Conservation (phyloP, 2,329 filamentous ascomycete genomes). For the Hypoxylon sp. region DNA sequence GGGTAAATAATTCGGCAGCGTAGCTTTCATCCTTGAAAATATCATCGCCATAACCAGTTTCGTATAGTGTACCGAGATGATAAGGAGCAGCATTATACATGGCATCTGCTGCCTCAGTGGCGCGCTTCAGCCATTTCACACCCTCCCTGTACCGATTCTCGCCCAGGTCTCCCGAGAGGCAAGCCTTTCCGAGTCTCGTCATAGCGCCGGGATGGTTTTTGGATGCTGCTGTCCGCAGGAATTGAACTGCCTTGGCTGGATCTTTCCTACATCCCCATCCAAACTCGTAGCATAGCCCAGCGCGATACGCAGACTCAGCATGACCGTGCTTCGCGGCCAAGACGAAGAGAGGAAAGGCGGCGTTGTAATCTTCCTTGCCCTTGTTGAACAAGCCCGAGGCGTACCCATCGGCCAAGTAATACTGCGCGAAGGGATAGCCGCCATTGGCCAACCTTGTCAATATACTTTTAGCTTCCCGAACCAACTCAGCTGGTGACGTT, state of each 20-base stretch:
- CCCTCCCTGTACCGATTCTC: slow-evolving; percentile 90
- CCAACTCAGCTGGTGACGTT: slow-evolving; percentile 74
- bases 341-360: slow-evolving; percentile 92
- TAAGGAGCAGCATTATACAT: slow-evolving; percentile 96
- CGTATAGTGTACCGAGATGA: slow-evolving; percentile 88
- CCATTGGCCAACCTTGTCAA: slow-evolving; percentile 86
- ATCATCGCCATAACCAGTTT: slow-evolving; percentile 93
- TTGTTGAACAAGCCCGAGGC: slow-evolving; percentile 96
- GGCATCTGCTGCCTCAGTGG: slow-evolving; percentile 86
- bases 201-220: slow-evolving; percentile 97
- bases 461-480: slow-evolving; percentile 90
- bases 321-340: slow-evolving; percentile 97
- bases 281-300: slow-evolving; percentile 96
- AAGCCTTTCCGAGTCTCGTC: slow-evolving; percentile 90
- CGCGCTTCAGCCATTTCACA: slow-evolving; percentile 95
- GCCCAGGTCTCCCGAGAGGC: slow-evolving; percentile 89
- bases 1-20: slow-evolving; percentile 92
- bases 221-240: slow-evolving; percentile 88
- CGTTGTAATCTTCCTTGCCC: slow-evolving; percentile 90
- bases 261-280: slow-evolving; percentile 96
- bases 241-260: slow-evolving; percentile 91
- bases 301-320: slow-evolving; percentile 93
- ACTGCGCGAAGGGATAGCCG: slow-evolving; percentile 96
- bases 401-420: slow-evolving; percentile 95
- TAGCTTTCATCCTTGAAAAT: slow-evolving; percentile 92